These are phyloP conservation scores for Colletotrichum neosansevieriae DNA, from an alignment of 2,329 filamentous ascomycete species.

Conservation along the genomic window DNA sequence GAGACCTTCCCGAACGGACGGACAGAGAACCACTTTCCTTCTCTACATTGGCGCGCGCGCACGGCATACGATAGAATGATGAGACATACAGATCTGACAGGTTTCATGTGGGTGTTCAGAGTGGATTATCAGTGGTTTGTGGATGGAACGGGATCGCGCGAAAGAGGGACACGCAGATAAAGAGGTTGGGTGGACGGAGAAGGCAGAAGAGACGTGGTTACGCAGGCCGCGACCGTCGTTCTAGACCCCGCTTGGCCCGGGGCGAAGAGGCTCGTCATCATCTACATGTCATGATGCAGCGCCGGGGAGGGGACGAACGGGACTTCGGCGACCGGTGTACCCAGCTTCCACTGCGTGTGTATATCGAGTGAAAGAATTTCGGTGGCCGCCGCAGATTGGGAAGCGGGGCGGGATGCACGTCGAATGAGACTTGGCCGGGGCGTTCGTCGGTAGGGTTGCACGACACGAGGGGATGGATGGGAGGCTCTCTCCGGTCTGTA, in stretches of 20 bases:
- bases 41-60: neutral
- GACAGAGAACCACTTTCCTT: neutral
- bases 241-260: slow-evolving; percentile 29
- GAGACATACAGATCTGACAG: slow-evolving; percentile 25
- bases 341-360: neutral
- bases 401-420: slow-evolving; percentile 8
- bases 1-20: neutral
- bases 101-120: neutral
- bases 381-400: neutral
- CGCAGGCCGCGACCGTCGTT: slow-evolving; percentile 7
- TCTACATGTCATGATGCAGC: slow-evolving; percentile 34
- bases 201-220: neutral
- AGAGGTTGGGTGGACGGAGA: neutral
- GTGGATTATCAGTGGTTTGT: neutral
- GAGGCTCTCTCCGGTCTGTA: slow-evolving; percentile 19
- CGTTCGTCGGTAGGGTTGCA: slow-evolving; percentile 23
- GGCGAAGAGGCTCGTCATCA: slow-evolving; percentile 12
- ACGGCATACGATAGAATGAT: neutral
- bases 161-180: no score
- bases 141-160: neutral
- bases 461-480: neutral
- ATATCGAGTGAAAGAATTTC: no score
- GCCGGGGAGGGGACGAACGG: neutral
- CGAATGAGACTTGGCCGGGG: slow-evolving; percentile 1
- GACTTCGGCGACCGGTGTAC: no score